These are phyloP conservation scores for Cladosporium austrohemisphaericum DNA, from an alignment of 2,329 filamentous ascomycete genomes.

Conservation along the genomic window DNA sequence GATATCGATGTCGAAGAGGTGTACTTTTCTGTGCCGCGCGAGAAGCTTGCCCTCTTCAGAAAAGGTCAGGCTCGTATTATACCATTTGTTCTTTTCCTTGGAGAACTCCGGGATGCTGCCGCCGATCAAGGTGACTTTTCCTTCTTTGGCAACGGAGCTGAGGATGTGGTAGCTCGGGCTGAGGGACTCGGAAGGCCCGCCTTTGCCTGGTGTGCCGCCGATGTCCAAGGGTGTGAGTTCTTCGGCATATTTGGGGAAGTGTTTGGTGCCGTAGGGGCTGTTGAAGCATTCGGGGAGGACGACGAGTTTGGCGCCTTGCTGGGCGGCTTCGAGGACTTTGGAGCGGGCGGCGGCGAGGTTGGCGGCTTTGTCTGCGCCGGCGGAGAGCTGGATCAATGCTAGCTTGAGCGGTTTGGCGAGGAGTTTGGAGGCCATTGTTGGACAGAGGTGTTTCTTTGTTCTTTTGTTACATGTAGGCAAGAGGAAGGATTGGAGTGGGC, in stretches of 20 bases:
- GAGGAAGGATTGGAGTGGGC: too few species aligned
- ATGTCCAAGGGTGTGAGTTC: slow-evolving; percentile 60
- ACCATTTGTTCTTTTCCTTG: slow-evolving; percentile 64
- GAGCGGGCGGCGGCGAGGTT: slow-evolving; percentile 79
- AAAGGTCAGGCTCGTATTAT: slow-evolving; percentile 89
- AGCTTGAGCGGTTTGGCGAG: slow-evolving; percentile 76
- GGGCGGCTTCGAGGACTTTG: slow-evolving; percentile 78
- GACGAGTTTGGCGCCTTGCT: slow-evolving; percentile 74
- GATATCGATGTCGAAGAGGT: slow-evolving; percentile 97
- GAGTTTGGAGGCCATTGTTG: slow-evolving; percentile 50
- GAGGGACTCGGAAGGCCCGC: slow-evolving; percentile 57
- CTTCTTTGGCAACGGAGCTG: slow-evolving; percentile 71
- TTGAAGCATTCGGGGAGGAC: slow-evolving; percentile 99
- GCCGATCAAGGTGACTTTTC: slow-evolving; percentile 76
- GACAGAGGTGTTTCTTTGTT: too few species aligned
- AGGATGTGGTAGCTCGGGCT: slow-evolving; percentile 85
- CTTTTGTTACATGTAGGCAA: neutral
- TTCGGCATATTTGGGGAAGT: slow-evolving; percentile 90
- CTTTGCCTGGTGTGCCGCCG: slow-evolving; percentile 47
- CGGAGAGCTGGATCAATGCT: slow-evolving; percentile 75
- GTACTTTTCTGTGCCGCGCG: slow-evolving; percentile 87
- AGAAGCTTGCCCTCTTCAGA: slow-evolving; percentile 72
- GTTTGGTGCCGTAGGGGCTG: slow-evolving; percentile 87
- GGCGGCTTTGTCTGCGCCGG: slow-evolving; percentile 69
- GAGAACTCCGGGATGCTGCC: slow-evolving; percentile 88